Base-by-base conservation (phyloP, 768 basidiomycete genomes). In the Pleurotus salmoneostramineus region DNA sequence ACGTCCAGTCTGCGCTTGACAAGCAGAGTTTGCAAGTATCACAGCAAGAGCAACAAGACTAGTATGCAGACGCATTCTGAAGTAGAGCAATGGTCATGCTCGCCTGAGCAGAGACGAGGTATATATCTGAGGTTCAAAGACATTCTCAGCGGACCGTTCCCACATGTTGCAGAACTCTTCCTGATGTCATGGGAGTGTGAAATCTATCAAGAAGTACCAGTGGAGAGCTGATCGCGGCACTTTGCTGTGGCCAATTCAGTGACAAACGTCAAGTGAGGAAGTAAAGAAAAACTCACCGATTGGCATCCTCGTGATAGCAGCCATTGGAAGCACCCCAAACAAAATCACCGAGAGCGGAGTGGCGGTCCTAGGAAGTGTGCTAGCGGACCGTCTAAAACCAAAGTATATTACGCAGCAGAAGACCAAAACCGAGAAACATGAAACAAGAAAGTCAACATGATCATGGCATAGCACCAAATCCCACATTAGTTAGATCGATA, bases 151-250 rank as follows among this genome's bases (percentile, higher is more conserved):
- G 52, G 52, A n/a, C 52, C 52, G 52, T 40, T 43, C n/a, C 36
- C 52, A 55, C 52, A 55, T 55, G 52, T 42, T 55, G 52, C 52
- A 55, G 36, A 37, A 51, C 44, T 2, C 33, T 14, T 51, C 33
- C 33, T 35, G 50, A 51, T 35, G 34, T 37, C 50, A 35, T 51
- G 50, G 33, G 33, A 51, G 15, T n/a, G 31, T 51, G 33, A 34
- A 15, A 14, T 32, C 50, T 51, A 8, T 34, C 33, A 51, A 35
- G 50, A 51, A 51, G 50, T 51, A 27, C 14, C 21, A 27, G 21
- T 27, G 17, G 44, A 17, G 44, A 11, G 44, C 6, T 45, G 15
- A 45, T 45, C 17, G 10, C 12, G 44, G 44, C 12, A 45, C 44
- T 45, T 8, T 8, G 37, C 44, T 45, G 44, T 7, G 17, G 21